These are phyloP conservation scores for Jaminaea rosea DNA, from an alignment of 1,284 basidiomycete species.

Conservation along the genomic window DNA sequence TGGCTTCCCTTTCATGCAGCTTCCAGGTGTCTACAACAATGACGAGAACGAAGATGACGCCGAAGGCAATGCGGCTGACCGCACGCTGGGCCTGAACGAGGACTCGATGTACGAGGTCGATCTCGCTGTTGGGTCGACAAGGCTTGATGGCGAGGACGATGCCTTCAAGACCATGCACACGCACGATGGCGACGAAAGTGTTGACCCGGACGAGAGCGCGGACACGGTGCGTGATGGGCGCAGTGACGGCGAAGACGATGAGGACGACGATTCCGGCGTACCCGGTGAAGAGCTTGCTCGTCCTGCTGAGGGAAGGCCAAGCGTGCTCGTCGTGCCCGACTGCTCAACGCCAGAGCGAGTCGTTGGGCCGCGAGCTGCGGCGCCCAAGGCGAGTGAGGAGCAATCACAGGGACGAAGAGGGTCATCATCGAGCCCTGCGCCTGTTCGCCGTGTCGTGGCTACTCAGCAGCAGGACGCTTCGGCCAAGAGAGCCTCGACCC, in stretches of 20 bases:
- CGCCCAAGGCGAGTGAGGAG: too few relatives aligned
- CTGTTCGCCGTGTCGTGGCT: too few relatives aligned
- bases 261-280: conserved; percentile 6
- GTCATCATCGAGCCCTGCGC: too few relatives aligned
- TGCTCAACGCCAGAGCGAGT: too few relatives aligned
- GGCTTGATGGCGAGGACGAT: conserved; percentile 14
- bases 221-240: not conserved
- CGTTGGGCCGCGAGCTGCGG: too few relatives aligned
- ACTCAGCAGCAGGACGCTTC: too few relatives aligned
- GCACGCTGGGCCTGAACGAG: conserved; percentile 29
- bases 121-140: conserved; percentile 31
- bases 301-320: too few relatives aligned
- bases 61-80: conserved; percentile 7
- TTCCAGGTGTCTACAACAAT: conserved; percentile 24
- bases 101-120: conserved; percentile 39
- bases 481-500: too few relatives aligned
- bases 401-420: too few relatives aligned
- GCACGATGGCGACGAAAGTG: not conserved
- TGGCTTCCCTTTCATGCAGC: conserved; percentile 7
- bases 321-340: too few relatives aligned
- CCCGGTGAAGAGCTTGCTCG: not conserved
- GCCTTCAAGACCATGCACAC: not conserved
- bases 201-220: not conserved
- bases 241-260: conserved; percentile 8
- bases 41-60: conserved; percentile 26